Conservation (phyloP, 2,329 filamentous ascomycete genomes). For the Beauveria bassiana region DNA sequence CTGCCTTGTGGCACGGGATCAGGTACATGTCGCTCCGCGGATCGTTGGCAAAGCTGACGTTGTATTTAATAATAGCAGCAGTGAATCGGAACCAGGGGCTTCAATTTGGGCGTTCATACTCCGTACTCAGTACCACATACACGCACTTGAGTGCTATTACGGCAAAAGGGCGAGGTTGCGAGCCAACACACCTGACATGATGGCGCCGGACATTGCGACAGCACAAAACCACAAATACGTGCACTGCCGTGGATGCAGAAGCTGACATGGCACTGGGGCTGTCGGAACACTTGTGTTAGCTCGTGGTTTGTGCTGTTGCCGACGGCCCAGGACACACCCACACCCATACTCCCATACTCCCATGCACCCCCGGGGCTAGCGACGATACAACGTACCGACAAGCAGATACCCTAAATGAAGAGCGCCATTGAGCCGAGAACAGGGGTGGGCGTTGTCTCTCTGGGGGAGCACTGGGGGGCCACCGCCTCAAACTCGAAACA, state of each 20-base stretch:
- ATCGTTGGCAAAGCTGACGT: not conserved
- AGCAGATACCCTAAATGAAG: constrained; percentile 1
- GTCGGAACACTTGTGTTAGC: not conserved
- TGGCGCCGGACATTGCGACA: not conserved
- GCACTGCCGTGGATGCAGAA: not conserved
- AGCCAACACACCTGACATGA: not conserved
- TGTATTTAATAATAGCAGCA: not conserved
- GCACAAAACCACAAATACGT: not conserved
- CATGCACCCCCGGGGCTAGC: too few species aligned
- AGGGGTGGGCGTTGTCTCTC: not conserved
- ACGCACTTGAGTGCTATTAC: not conserved
- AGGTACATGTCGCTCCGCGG: not conserved
- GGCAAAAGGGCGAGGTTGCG: not conserved
- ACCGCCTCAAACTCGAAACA: constrained; percentile 10
- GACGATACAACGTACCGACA: constrained; percentile 1
- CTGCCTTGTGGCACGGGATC: constrained; percentile 8
- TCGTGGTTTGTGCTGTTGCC: constrained; percentile 4
- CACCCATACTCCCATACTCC: not conserved
- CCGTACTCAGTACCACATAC: not conserved
- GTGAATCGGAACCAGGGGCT: not conserved
- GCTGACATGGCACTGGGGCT: constrained; percentile 8
- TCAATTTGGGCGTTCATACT: not conserved
- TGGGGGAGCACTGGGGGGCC: constrained; percentile 1
- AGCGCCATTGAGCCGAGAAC: not conserved
- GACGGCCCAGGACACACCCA: not conserved